Conservation (phyloP, 768 basidiomycete genomes). For the Trametes villosa region DNA sequence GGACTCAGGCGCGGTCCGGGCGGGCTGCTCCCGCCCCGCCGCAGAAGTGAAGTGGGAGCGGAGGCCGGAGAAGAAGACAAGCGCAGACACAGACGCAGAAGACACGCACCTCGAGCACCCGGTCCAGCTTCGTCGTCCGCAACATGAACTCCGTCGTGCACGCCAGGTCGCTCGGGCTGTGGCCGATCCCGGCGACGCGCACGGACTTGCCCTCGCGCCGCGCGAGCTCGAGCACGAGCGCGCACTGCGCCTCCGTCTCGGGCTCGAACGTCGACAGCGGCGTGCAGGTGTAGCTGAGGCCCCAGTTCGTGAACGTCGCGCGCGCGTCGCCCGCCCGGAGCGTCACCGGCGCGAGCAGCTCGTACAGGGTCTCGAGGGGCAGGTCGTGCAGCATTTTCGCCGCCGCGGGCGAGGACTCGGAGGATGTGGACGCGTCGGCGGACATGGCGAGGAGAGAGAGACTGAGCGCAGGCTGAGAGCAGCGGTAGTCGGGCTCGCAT, state of each 20-base stretch:
- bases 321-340: conserved; percentile 44
- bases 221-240: conserved; percentile 79
- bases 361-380: conserved; percentile 52
- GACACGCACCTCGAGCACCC: conserved; percentile 74
- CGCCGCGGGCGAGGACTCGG: conserved; percentile 13
- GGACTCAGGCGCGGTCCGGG: too few species aligned
- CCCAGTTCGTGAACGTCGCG: conserved; percentile 84
- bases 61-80: too few species aligned
- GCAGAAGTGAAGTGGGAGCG: too few species aligned
- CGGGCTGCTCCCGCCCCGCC: too few species aligned
- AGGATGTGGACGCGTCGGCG: conserved; percentile 24
- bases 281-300: conserved; percentile 69
- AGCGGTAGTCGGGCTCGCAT: conserved; percentile 12
- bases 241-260: conserved; percentile 66
- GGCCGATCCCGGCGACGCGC: conserved; percentile 87
- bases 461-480: conserved; percentile 1
- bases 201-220: conserved; percentile 70
- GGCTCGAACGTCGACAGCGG: conserved; percentile 82
- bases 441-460: conserved; percentile 1
- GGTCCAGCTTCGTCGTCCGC: conserved; percentile 72
- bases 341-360: conserved; percentile 59
- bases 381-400: conserved; percentile 39
- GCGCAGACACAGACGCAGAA: conserved; percentile 16
- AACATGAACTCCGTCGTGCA: conserved; percentile 90
- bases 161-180: conserved; percentile 91